Percentiles rank a stretch among this genome's conserved stretches.
Conservation (phyloP, 345 rosid species). For the Diplotaxis tenuifolia region DNA sequence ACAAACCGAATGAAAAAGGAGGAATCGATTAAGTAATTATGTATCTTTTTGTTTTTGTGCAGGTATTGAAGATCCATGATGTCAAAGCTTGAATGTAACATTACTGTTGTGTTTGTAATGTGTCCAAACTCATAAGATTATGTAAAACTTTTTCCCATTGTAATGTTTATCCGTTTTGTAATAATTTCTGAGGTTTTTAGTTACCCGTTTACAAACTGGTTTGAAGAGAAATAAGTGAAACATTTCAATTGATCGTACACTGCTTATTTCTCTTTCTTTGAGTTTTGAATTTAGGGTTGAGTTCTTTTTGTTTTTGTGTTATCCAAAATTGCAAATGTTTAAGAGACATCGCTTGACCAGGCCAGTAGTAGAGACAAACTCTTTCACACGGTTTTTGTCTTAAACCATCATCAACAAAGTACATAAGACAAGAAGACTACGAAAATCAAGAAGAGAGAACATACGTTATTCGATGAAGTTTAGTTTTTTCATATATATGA, state of each 20-base stretch:
- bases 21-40: background rate
- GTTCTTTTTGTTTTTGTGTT: background rate
- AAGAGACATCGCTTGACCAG: background rate
- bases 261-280: background rate
- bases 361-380: background rate
- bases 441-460: slow-evolving; percentile 18
- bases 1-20: slow-evolving; percentile 2
- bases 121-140: background rate
- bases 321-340: slow-evolving; percentile 10
- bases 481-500: slow-evolving; percentile 60
- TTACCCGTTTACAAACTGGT: slow-evolving; percentile 1
- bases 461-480: slow-evolving; percentile 24
- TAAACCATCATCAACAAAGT: slow-evolving; percentile 13
- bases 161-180: background rate
- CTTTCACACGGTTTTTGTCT: slow-evolving; percentile 22
- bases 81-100: background rate
- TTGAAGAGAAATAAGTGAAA: background rate
- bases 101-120: slow-evolving; percentile 15
- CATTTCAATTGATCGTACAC: background rate
- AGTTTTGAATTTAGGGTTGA: background rate
- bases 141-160: slow-evolving; percentile 1
- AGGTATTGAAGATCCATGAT: slow-evolving; percentile 12
- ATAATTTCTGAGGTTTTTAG: slow-evolving; percentile 22
- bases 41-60: background rate
- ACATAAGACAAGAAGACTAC: slow-evolving; percentile 14